These are phyloP conservation scores for Kregervanrija pseudodelftensis DNA, from an alignment of 805 yeast genomes.

Conservation along the genomic window DNA sequence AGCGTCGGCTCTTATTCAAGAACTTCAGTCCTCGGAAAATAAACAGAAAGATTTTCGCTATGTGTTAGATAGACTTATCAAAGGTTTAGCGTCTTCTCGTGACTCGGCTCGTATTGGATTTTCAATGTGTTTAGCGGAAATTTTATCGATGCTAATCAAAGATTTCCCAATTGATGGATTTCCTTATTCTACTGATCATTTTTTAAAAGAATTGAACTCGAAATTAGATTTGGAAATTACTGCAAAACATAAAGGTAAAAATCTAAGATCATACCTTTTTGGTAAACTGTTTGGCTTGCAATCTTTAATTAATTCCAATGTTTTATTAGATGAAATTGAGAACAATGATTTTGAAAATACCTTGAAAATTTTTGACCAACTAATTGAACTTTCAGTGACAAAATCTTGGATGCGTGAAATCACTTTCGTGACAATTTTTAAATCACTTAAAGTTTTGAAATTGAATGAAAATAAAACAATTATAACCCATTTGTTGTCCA, in stretches of 20 bases:
- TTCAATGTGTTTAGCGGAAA: slow-evolving; percentile 79
- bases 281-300: slow-evolving; percentile 85
- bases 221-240: slow-evolving; percentile 34
- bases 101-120: slow-evolving; percentile 84
- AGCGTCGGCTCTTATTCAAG: slow-evolving; percentile 58
- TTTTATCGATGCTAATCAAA: slow-evolving; percentile 31
- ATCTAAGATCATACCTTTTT: slow-evolving; percentile 70
- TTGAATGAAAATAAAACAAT: slow-evolving; percentile 12
- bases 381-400: slow-evolving; percentile 49
- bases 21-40: slow-evolving; percentile 36
- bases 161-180: slow-evolving; percentile 13
- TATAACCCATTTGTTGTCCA: slow-evolving; percentile 25
- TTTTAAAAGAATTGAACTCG: slow-evolving; percentile 29
- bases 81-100: slow-evolving; percentile 75
- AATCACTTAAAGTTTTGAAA: slow-evolving; percentile 32
- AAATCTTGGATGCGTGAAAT: slow-evolving; percentile 89
- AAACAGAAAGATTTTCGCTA: slow-evolving; percentile 67
- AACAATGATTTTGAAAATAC: slow-evolving; percentile 24
- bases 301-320: slow-evolving; percentile 52
- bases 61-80: slow-evolving; percentile 68
- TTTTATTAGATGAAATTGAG: slow-evolving; percentile 24
- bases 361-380: slow-evolving; percentile 33
- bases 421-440: slow-evolving; percentile 61
- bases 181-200: slow-evolving; percentile 31
- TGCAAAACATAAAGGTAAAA: slow-evolving; percentile 61